A percentile compares a stretch with the other conserved stretches of the same genome.
phyloP scores from a whole-genome alignment of 129 eudicot genomes.

The sunflower (Helianthus annuus) region DNA sequence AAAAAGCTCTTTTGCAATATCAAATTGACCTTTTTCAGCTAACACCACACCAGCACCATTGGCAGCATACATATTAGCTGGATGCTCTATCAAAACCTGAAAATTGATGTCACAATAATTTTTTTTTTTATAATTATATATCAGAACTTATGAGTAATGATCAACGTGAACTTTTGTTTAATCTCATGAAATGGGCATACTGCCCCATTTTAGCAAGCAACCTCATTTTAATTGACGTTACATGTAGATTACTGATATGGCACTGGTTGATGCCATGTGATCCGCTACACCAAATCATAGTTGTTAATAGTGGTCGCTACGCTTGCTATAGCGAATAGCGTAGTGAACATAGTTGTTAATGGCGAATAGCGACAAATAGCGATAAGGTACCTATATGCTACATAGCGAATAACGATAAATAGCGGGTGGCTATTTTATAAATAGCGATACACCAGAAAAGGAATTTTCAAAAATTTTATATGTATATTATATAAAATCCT shows the following conservation, averaged over 20 bases:
- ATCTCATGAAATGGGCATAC: neutral
- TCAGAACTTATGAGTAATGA: slow-evolving; percentile 1
- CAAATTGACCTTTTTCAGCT: slow-evolving; percentile 98
- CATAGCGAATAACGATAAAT: too few relatives aligned
- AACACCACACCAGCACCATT: slow-evolving; percentile 94
- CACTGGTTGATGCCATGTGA: neutral
- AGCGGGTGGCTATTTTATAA: too few relatives aligned
- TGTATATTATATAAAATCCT: too few relatives aligned
- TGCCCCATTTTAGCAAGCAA: slow-evolving; percentile 5
- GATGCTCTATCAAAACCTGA: slow-evolving; percentile 74
- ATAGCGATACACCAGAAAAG: too few relatives aligned
- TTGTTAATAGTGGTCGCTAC: too few relatives aligned
- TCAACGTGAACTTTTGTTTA: neutral
- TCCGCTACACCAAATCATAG: neutral
- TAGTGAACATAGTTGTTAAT: too few relatives aligned
- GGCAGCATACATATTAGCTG: slow-evolving; percentile 91
- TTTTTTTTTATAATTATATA: neutral
- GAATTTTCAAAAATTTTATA: too few relatives aligned
- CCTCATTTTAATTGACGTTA: slow-evolving; percentile 2
- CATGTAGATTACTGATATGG: neutral
- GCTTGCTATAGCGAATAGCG: too few relatives aligned
- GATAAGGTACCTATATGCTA: too few relatives aligned
- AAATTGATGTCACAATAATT: neutral
- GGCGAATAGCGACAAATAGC: too few relatives aligned
- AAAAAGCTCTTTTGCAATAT: slow-evolving; percentile 86